Base-by-base conservation (phyloP, 257 asterid species). In the Solanum pimpinellifolium region DNA sequence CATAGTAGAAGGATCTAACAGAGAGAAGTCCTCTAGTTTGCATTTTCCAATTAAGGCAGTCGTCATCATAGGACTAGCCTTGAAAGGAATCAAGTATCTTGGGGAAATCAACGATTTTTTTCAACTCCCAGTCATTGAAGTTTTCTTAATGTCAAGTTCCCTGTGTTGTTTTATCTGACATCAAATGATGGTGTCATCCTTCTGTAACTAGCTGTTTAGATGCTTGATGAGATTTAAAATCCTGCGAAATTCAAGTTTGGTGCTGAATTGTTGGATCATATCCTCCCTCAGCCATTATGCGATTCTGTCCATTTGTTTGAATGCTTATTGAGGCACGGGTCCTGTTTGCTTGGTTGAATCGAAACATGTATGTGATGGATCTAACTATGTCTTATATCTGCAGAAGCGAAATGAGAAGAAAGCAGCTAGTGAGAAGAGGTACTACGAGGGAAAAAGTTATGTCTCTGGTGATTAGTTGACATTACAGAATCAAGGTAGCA, bases 371-470 rank as follows among this genome's bases (percentile, higher is more conserved):
- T 31, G 86, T 70, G 73, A 73, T 16, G 65, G 70, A 52, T n/a
- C 39, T 31, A 73, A 52, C 77, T 46, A 77, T 74, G 87, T 29
- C 7, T 21, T 52, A 56, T 31, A 2, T 86, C 18, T 82, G 86
- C 94, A 97, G 99, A 97, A 94, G 89, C 96, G 99, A 83, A 97
- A 97, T 86, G 99, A 95, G 92, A 97, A 92, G 88, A 95, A 95
- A 89, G 92, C 92, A 74, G 98, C 94, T 90, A 94, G 98, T 76
- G 99, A 97, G 91, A 92, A 92, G 93, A 94, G 96, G 92, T 97
- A 97, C 86, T 97, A 97, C 41, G 98, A 97, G 89, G 98, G 89
- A 49, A 97, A 92, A 91, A 91, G 92, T 59, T 93, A 75, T 47
- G 92, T 97, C 84, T 83, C 97, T 29, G 98, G 95, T 75, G 99